Evolutionary conservation across 2,329 filamentous ascomycete genomes (phyloP).

Genomic region (Ceratocystis eucalypticola): DNA sequence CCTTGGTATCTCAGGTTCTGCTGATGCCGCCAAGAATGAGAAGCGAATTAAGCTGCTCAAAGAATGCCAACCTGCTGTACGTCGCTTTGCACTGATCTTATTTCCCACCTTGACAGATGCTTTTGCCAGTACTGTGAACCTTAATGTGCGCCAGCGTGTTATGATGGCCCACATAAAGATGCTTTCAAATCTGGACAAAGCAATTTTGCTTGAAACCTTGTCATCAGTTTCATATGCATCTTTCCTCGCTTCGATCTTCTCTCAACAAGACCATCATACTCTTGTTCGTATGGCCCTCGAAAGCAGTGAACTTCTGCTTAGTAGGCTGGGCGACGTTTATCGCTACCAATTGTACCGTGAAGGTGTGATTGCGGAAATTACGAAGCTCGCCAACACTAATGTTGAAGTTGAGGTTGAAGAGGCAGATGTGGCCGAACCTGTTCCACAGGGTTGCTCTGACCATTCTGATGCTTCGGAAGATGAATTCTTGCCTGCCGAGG

Average conservation of each 20-base stretch:
- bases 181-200: constrained; percentile 82
- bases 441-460: constrained; percentile 10
- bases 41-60: constrained; percentile 70
- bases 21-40: constrained; percentile 40
- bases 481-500: constrained; percentile 24
- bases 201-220: constrained; percentile 72
- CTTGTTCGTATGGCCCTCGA: constrained; percentile 79
- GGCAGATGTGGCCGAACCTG: constrained; percentile 23
- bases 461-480: constrained; percentile 24
- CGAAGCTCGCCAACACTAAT: constrained; percentile 49
- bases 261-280: constrained; percentile 82
- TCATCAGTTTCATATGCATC: constrained; percentile 87
- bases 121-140: constrained; percentile 93
- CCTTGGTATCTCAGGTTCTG: background rate
- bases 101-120: constrained; percentile 92
- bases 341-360: constrained; percentile 95
- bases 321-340: constrained; percentile 74
- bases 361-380: constrained; percentile 84
- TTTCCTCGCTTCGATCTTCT: constrained; percentile 85
- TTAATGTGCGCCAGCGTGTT: constrained; percentile 88
- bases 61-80: constrained; percentile 73
- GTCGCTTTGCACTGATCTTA: constrained; percentile 82
- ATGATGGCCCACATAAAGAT: constrained; percentile 94
- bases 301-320: constrained; percentile 75
- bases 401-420: constrained; percentile 20